Base-by-base conservation (phyloP, 345 rosid genomes). In the Sonneratia alba region DNA sequence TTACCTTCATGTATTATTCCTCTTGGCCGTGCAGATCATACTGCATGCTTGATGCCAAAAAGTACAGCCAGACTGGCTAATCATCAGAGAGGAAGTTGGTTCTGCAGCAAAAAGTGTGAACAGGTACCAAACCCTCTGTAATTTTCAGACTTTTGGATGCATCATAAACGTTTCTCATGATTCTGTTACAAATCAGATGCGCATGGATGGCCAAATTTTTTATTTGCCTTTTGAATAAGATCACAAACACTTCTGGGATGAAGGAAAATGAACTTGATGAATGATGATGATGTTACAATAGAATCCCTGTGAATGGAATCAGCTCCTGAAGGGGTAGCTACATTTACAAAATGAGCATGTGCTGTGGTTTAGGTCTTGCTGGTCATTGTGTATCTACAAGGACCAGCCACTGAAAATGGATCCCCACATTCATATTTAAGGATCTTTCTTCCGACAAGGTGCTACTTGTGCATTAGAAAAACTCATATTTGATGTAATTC, bases 91-190 rank as follows among this genome's bases (percentile, higher is more conserved):
- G 79, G 70, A 74, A 81, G 72, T 37, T 85, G 90, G 93, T 90
- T 85, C 79, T 93, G 98, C 89, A 70, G 87, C 80, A 83, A 69
- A 69, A 84, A 78, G 75, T 93, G 97, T 76, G 79, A 85, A 85
- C 70, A 75, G 85, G 97, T 91, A 81, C 76, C 13, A 43, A 59
- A 61, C 3, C 37, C 64, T 38, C 70, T 14, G n/a, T 48, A 48
- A 6, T 59, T 40, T 73, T 59, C 67, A 32, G 37, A 36, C 56
- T 70, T 57, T 10, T 11, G 2, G n/a, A 5, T 57, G 63, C 14
- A 9, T 57, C 63, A 57, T 57, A 24, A 57, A 57, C 2, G 13
- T 47, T 27, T 27, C 32, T 27, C 32, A 0, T 27, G 32, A 27
- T 57, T 62, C 38, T 27, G 32, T 27, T 27, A 27, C 32, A 27